Conservation (phyloP, 2,329 filamentous ascomycete species). For the Colletotrichum sp. region DNA sequence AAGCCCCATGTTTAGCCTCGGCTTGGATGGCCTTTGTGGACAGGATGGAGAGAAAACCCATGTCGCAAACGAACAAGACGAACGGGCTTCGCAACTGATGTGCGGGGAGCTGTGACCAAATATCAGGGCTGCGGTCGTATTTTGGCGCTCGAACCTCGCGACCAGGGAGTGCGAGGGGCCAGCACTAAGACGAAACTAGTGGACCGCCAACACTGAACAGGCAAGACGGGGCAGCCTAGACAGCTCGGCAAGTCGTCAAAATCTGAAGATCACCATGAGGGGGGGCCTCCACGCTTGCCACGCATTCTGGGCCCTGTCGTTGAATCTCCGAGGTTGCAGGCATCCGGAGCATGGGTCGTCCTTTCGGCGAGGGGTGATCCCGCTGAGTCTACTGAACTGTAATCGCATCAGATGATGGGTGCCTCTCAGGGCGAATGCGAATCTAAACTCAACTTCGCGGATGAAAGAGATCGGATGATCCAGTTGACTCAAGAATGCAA, state of each 20-base stretch:
- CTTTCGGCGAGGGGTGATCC: not conserved
- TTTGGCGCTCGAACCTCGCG: not conserved
- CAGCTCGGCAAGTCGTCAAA: not conserved
- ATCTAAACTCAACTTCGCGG: not conserved
- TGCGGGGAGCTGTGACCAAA: not conserved
- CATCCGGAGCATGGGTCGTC: not conserved
- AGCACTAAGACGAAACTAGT: not conserved
- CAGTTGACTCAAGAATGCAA: not conserved
- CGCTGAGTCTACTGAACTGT: not conserved
- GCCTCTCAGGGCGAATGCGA: not conserved
- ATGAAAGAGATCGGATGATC: not conserved
- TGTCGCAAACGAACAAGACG: not conserved
- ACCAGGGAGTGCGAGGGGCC: not conserved
- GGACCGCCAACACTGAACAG: not conserved
- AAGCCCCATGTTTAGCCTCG: not conserved
- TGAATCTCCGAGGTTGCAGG: not conserved
- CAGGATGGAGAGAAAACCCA: not conserved
- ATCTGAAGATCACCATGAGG: not conserved
- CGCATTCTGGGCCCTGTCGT: not conserved
- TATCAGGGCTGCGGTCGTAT: not conserved
- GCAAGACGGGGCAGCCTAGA: not conserved
- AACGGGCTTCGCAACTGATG: not conserved
- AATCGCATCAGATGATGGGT: not conserved
- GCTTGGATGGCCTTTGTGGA: not conserved
- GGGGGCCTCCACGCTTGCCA: not conserved